Conservation (phyloP, 495 filamentous ascomycete species). For the Talaromyces stipitatus region DNA sequence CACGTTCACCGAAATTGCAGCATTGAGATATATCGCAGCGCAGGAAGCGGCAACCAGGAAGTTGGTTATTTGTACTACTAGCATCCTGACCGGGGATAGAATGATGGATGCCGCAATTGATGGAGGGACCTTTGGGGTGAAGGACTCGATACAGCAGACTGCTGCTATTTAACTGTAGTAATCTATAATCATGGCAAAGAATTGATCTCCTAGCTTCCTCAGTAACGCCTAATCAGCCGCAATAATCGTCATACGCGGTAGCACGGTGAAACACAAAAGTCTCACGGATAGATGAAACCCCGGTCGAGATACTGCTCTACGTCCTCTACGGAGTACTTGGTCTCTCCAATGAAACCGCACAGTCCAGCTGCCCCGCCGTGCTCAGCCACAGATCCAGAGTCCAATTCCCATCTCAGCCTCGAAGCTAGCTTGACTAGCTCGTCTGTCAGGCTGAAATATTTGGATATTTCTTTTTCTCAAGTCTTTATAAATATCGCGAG, state of each 20-base stretch:
- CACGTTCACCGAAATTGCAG: slow-evolving; percentile 92
- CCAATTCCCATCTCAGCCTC: neutral
- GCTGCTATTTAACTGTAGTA: neutral
- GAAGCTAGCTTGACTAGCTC: neutral
- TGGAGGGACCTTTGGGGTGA: slow-evolving; percentile 49
- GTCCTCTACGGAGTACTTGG: no score
- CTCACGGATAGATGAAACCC: neutral
- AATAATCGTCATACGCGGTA: neutral
- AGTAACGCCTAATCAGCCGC: neutral
- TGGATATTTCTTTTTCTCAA: neutral
- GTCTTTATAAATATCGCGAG: neutral
- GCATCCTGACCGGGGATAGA: slow-evolving; percentile 78
- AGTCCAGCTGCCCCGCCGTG: slow-evolving; percentile 9
- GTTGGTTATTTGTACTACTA: slow-evolving; percentile 87
- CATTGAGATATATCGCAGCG: slow-evolving; percentile 80
- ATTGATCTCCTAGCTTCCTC: no score
- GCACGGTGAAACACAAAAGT: neutral
- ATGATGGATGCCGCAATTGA: slow-evolving; percentile 88
- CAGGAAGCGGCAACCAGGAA: slow-evolving; percentile 77
- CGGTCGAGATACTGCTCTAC: no score
- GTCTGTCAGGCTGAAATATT: neutral
- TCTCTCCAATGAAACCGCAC: neutral
- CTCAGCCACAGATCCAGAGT: slow-evolving; percentile 1
- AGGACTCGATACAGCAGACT: neutral
- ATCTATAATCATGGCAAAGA: neutral